Base-by-base conservation (phyloP, 1,284 basidiomycete species). In the Ustanciosporium gigantosporum region DNA sequence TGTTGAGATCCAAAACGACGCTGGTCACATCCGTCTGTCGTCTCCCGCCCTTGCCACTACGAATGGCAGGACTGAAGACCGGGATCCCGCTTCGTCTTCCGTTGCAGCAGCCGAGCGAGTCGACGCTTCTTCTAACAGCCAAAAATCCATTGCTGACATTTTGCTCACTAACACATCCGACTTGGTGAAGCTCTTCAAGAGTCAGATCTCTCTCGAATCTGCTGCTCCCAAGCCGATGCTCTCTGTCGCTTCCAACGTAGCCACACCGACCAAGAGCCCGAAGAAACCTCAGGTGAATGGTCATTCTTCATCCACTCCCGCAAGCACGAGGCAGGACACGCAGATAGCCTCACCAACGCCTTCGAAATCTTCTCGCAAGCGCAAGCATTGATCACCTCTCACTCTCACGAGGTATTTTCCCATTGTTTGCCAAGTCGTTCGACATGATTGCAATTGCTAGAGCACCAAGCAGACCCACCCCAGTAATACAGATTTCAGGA, bases 151-250 rank as follows among this genome's bases (percentile, higher is more conserved):
- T 21, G 36, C 44, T 17, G 52, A 62, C 15, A 29, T 62, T n/a
- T 22, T 62, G 34, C 36, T 52, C 5, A 25, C 47, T 16, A 52
- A 62, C 31, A 62, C 59, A 17, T 47, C 56, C 32, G 59, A 62
- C 21, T 41, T 62, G 14, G 59, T 62, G 17, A 48, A 46, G 23
- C 27, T 62, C 17, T 62, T 57, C 42, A 49, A 41, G 25, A 50
- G 39, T 24, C 52, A 56, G 35, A 46, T 57, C 15, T 21, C 52
- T 14, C 22, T 56, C 5, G 36, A 48, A 13, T 20, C 16, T 5
- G 35, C 48, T 14, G n/a, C 17, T 8, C 25, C 42, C 29, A 31
- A 42, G 16, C 31, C 24, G 4, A 45, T 46, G 15, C 23, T 17
- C 16, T 53, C 41, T 20, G 50, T 39, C 6, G 39, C 22, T 17